A percentile compares a stretch with the other conserved stretches of the same genome.
Conservation (phyloP, 306 rosid species). For the Fagus crenata region DNA sequence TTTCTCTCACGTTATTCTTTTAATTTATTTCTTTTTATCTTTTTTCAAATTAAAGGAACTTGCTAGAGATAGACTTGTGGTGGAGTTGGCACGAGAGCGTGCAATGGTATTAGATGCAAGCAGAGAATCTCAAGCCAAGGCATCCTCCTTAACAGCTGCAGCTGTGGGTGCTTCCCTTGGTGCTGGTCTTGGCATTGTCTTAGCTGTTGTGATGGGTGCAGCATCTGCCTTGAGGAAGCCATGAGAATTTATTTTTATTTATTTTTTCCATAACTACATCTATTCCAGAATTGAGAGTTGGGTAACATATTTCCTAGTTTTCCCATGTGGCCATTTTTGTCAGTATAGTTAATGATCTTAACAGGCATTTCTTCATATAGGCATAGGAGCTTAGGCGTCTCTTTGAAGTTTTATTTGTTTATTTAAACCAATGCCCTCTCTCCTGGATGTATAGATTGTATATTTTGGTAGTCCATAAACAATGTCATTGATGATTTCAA, state of each 20-base stretch:
- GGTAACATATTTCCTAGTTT: background rate
- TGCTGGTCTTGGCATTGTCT: conserved; percentile 82
- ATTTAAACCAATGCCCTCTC: background rate
- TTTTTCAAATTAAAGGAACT: conserved; percentile 54
- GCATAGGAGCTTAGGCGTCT: background rate
- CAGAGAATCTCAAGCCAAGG: conserved; percentile 56
- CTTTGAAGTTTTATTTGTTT: background rate
- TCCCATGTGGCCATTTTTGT: background rate
- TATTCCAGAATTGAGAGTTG: background rate
- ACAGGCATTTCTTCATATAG: conserved; percentile 28
- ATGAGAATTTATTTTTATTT: conserved; percentile 21
- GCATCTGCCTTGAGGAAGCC: conserved; percentile 99
- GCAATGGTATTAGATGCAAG: conserved; percentile 43
- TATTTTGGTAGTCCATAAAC: background rate
- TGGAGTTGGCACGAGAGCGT: conserved; percentile 74
- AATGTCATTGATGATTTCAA: background rate
- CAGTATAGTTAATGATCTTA: background rate
- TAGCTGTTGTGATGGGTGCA: conserved; percentile 96
- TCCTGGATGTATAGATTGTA: background rate
- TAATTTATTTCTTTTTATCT: background rate
- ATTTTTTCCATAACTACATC: background rate
- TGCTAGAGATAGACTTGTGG: conserved; percentile 65
- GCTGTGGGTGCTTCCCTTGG: conserved; percentile 93
- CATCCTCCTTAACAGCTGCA: conserved; percentile 65
- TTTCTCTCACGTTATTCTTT: background rate